Evolutionary conservation across 2,329 filamentous ascomycete species (phyloP).

Genomic region (Onygenales sp.): DNA sequence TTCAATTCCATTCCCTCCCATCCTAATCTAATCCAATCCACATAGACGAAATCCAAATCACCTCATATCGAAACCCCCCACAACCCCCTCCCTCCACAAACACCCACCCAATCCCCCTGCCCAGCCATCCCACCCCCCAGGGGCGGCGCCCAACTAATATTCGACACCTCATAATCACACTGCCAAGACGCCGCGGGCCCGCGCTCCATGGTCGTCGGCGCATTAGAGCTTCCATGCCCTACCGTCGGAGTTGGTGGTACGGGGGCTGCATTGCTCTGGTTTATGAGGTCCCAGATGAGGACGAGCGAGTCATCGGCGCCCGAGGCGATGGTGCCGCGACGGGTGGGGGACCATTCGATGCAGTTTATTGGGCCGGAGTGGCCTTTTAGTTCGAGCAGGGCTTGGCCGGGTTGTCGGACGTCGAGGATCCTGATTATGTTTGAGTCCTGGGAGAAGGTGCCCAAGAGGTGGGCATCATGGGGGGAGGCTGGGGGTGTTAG

Average conservation of each 20-base stretch:
- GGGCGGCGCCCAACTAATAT: conserved; percentile 38
- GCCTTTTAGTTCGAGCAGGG: conserved; percentile 82
- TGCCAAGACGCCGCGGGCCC: conserved; percentile 37
- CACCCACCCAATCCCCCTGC: conserved; percentile 34
- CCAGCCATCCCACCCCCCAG: conserved; percentile 26
- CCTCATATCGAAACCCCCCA: conserved; percentile 34
- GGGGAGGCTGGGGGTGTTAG: conserved; percentile 56
- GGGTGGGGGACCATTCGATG: conserved; percentile 87
- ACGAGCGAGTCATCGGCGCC: conserved; percentile 89
- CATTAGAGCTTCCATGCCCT: conserved; percentile 2
- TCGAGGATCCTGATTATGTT: conserved; percentile 90
- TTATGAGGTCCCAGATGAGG: conserved; percentile 86
- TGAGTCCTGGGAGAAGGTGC: conserved; percentile 93
- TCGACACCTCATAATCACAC: conserved; percentile 38
- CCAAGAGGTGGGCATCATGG: conserved; percentile 87
- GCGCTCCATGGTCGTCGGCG: conserved; percentile 28
- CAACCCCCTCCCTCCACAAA: conserved; percentile 36
- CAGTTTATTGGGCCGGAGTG: conserved; percentile 80
- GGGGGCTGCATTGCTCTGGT: conserved; percentile 45
- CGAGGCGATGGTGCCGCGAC: conserved; percentile 80
- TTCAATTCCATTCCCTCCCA: neutral
- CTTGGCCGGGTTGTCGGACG: conserved; percentile 90
- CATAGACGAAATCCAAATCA: neutral
- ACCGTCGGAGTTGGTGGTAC: conserved; percentile 28
- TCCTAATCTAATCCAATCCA: neutral